Conservation (phyloP, 2,329 filamentous ascomycete species). For the Rhexocercosporidium sp. region DNA sequence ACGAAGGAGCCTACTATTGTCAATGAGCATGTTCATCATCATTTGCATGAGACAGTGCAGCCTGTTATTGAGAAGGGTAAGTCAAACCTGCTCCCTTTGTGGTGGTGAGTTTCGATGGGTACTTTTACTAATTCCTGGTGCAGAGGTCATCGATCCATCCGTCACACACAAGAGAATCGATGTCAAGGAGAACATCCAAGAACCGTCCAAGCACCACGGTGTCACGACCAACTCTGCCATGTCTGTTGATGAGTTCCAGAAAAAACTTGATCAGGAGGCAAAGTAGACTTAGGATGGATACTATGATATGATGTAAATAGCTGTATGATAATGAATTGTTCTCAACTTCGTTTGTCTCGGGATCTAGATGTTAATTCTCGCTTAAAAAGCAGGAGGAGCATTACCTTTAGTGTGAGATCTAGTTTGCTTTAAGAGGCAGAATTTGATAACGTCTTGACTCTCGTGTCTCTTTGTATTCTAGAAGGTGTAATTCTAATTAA, state of each 20-base stretch:
- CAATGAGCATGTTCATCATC: slow-evolving; percentile 68
- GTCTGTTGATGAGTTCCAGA: slow-evolving; percentile 59
- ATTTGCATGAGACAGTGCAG: slow-evolving; percentile 55
- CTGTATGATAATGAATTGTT: neutral
- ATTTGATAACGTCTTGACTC: no score
- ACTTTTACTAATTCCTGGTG: slow-evolving; percentile 13
- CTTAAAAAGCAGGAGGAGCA: neutral
- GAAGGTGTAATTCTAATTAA: no score
- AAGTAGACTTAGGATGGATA: neutral
- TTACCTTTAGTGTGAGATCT: no score
- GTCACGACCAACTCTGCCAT: slow-evolving; percentile 67
- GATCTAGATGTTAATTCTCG: neutral
- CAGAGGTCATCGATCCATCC: slow-evolving; percentile 65
- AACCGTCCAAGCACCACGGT: slow-evolving; percentile 65
- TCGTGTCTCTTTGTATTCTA: no score
- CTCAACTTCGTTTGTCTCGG: neutral
- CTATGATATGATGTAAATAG: slow-evolving; percentile 7
- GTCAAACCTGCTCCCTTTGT: neutral
- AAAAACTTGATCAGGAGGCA: slow-evolving; percentile 25
- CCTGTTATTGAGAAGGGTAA: slow-evolving; percentile 65
- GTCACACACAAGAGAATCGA: slow-evolving; percentile 73
- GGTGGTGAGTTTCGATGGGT: neutral
- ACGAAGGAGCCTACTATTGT: slow-evolving; percentile 55
- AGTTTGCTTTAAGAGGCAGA: no score
- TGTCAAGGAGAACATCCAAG: slow-evolving; percentile 73